Evolutionary conservation across 495 filamentous ascomycete species (phyloP), one percentile per base, ranked within the genome.

Genomic region (Lophiotrema nucula): DNA sequence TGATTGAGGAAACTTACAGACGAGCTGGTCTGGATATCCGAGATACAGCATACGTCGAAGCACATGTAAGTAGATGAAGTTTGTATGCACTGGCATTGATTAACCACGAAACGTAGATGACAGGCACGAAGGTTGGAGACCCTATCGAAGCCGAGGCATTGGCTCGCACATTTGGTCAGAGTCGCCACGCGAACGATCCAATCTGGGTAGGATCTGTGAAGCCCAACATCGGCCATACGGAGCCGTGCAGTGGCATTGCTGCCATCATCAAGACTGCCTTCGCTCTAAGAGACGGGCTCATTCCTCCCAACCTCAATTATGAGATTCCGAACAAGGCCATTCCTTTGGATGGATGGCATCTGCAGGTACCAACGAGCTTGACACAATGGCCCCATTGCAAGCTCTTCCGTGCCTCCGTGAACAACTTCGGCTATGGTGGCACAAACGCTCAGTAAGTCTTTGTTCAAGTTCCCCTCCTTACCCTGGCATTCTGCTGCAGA

Each of bases 61-160:
- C 43, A 2, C 62, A 65, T 38, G 61, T n/a, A n/a, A n/a, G 43
- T 2, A 77, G 74, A 0, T n/a, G n/a, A n/a, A n/a, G n/a, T n/a
- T n/a, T n/a, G n/a, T n/a, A n/a, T n/a, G n/a, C n/a, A n/a, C n/a
- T n/a, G n/a, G n/a, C n/a, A n/a, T n/a, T n/a, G n/a, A n/a, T n/a
- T n/a, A n/a, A n/a, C n/a, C n/a, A n/a, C n/a, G n/a, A n/a, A n/a
- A n/a, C n/a, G n/a, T n/a, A n/a, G n/a, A n/a, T n/a, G n/a, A n/a
- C n/a, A n/a, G 74, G 73, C 19, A 65, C 56, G 10, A n/a, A 41
- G 16, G 35, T 47, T 1, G 56, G 62, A 11, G 86, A 88, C 60
- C 84, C 82, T 0, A 73, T 82, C 1, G 86, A 89, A 60, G 72
- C 77, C 0, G 73, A 67, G 1, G 83, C 83, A 1, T 80, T 84